These are phyloP conservation scores for Phycomyces nitens DNA, from an alignment of 192 early-diverging fungal genomes.

Conservation along the genomic window DNA sequence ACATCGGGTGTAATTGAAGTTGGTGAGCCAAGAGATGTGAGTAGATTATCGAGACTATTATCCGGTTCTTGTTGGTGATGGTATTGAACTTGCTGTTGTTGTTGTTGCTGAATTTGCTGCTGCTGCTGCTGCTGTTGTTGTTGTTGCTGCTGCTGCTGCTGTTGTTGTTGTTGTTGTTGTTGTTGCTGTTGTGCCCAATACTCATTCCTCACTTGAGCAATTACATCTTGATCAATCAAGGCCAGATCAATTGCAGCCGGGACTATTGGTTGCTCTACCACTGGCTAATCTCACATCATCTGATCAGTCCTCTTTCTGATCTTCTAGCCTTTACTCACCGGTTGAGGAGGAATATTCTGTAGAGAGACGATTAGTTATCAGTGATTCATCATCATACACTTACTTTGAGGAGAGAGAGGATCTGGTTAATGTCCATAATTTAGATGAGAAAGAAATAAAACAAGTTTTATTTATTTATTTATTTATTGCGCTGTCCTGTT, in stretches of 20 bases:
- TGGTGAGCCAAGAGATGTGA: conserved; percentile 1
- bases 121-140: neutral
- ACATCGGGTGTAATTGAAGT: conserved; percentile 25
- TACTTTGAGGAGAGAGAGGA: conserved; percentile 17
- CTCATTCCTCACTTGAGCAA: conserved; percentile 21
- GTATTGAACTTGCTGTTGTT: too few relatives aligned
- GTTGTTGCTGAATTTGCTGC: too few relatives aligned
- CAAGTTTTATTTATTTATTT: neutral
- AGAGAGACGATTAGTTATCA: neutral
- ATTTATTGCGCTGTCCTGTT: neutral
- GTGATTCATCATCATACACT: neutral
- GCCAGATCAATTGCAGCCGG: conserved; percentile 18
- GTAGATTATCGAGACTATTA: conserved; percentile 1
- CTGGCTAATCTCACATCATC: too few relatives aligned
- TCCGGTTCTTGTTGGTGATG: neutral
- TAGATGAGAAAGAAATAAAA: neutral
- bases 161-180: neutral
- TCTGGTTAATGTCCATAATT: conserved; percentile 18
- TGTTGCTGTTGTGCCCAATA: conserved; percentile 13
- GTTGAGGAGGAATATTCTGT: neutral
- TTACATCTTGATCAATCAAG: conserved; percentile 13
- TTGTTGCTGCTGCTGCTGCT: neutral
- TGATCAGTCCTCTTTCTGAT: neutral
- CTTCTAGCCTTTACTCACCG: neutral
- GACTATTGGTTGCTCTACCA: neutral